Base-by-base conservation (phyloP, 164 flowering plant genomes). In the Annona squamosa region DNA sequence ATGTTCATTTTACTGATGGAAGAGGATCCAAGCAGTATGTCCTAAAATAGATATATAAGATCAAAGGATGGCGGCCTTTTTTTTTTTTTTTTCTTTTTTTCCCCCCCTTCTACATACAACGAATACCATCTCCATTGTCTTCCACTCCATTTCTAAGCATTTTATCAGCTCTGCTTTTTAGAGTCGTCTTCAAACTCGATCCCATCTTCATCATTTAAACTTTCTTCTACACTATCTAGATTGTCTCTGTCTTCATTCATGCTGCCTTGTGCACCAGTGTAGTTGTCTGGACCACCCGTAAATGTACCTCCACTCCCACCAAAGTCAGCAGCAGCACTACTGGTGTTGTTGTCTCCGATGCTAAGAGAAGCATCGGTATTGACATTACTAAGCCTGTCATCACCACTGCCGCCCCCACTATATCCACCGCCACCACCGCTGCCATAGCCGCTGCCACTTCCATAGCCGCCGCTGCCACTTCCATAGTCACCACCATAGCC, bases 151-250 rank as follows among this genome's bases (percentile, higher is more conserved):
- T 16, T 52, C 13, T 52, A 10, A 1, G 9, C 59, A 2, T 52
- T 37, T 44, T 6, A 17, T 77, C 80, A 77, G 42, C 45, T 82
- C 72, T 84, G 82, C 69, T 68, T 78, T 74, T 85, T 84, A 67
- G 87, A 87, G 61, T 76, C 82, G 72, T 84, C 84, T 44, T 72
- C 72, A 4, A 80, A 82, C 59, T 75, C 81, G 56, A 26, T 26
- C 37, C 82, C 89, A 74, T 84, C 83, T 16, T 77, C 80, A 67
- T 83, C 85, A 72, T 74, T 78, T 46, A 4, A 75, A 45, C 71
- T 77, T 10, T 65, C 85, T 10, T 77, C 83, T 41, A 68, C 62
- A 5, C 71, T 81, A 12, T 61, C 80, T 66, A 68, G 75, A 19
- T 47, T 48, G 13, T 52, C 13, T 9, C 59, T 6, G 1, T 16